Evolutionary conservation across 2,329 filamentous ascomycete genomes (phyloP), one percentile per base, ranked within the genome.

Genomic region (Fusarium sp.): DNA sequence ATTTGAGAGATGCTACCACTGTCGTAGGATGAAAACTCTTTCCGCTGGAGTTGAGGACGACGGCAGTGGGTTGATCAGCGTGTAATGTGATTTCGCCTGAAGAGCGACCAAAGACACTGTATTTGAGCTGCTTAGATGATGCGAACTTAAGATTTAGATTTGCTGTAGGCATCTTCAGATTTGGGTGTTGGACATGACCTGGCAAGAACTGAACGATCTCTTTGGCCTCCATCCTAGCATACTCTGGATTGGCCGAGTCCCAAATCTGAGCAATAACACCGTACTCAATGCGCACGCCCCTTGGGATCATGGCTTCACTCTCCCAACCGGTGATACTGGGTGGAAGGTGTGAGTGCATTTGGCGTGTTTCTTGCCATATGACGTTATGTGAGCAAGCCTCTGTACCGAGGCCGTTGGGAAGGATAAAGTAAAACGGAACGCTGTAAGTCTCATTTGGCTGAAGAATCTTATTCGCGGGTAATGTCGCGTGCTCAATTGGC

Each of bases 191-290:
- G 11, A 56, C 11, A 19, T 37, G 30, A 6, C 42, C 60, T n/a
- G 60, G 60, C 11, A 63, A 18, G 19, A 63, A 63, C 14, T 63
- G 60, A 23, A 63, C 10, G 6, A 34, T 62, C n/a, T 63, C 48
- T 44, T 63, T 63, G 37, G 34, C 18, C 30, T 63, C 60, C 13
- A 63, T n/a, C 7, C 21, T 63, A 12, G 60, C 60, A 26, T 62
- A 48, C 9, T 63, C 58, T 16, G 60, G 34, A 18, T 18, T 43
- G 13, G 23, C 48, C 4, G 58, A 62, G 48, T 63, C 58, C 58
- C 58, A 62, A 10, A 62, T 19, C 23, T 63, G 60, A 13, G 58
- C 58, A n/a, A 63, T 62, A 9, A 63, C 18, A 43, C 60, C 60
- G 7, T 63, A 63, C n/a, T 56, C 48, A 53, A 56, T 19, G 1